These are phyloP conservation scores for Fusarium cicatricum DNA, from an alignment of 2,329 filamentous ascomycete genomes.

Conservation along the genomic window DNA sequence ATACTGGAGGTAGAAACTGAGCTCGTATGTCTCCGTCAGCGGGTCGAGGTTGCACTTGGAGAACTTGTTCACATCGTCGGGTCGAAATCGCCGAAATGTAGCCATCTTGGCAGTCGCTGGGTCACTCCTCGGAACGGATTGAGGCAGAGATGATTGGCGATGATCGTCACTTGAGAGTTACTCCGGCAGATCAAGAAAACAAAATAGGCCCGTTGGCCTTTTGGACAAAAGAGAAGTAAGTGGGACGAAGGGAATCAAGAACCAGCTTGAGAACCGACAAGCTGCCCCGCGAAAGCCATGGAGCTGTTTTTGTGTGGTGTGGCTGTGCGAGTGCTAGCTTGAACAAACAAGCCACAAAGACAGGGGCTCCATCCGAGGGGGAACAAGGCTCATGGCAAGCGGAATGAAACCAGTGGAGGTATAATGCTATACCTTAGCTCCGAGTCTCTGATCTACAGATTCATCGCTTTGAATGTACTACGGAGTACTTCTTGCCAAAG, in stretches of 20 bases:
- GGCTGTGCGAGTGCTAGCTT: conserved; percentile 15
- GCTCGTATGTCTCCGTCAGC: conserved; percentile 96
- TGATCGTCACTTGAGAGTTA: too few relatives aligned
- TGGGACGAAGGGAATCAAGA: background rate
- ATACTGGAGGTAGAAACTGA: conserved; percentile 95
- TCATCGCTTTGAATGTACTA: conserved; percentile 8
- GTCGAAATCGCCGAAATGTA: conserved; percentile 84
- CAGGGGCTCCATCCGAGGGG: background rate
- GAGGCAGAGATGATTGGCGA: background rate
- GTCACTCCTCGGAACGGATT: background rate
- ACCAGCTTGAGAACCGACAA: background rate
- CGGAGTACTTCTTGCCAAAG: background rate
- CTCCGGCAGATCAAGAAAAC: too few relatives aligned
- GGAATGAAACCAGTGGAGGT: too few relatives aligned
- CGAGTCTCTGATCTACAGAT: conserved; percentile 3
- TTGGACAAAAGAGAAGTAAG: too few relatives aligned
- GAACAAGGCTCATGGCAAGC: background rate
- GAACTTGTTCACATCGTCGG: conserved; percentile 85
- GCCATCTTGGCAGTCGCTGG: conserved; percentile 28
- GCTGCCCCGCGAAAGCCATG: conserved; percentile 11
- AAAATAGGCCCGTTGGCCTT: too few relatives aligned
- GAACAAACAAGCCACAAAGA: conserved; percentile 22
- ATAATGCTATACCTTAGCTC: background rate
- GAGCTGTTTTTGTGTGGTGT: conserved; percentile 16
- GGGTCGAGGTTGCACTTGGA: conserved; percentile 96